Evolutionary conservation across 2,329 filamentous ascomycete species (phyloP), one percentile per base, ranked within the genome.

Genomic region (Apiospora sp.): DNA sequence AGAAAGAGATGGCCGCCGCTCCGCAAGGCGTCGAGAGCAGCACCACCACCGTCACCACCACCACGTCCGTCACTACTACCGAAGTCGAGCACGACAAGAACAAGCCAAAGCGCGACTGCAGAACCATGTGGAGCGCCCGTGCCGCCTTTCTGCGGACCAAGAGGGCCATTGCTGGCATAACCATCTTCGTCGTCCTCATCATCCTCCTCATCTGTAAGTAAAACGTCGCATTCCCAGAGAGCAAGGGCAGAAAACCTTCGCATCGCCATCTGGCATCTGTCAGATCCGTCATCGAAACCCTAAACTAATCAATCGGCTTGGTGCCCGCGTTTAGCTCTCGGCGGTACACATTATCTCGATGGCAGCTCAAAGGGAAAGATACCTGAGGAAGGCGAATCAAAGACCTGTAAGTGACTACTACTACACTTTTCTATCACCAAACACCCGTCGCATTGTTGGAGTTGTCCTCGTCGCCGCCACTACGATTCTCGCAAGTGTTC

Each of bases 91-190:
- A 49, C 27, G 54, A 61, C 16, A 61, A 61, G 30, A 61, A 61
- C 30, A 61, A 37, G 58, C 58, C 58, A n/a, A 41, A 64, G 58
- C 58, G 58, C 58, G 58, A 64, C 58, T 64, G 58, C 34, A 41
- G 34, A 64, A 64, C 58, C 58, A 71, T 69, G 44, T 71, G 68
- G 71, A 46, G 72, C 69, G 70, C 72, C 22, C 72, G 72, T 14
- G 44, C 69, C 34, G 71, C 72, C 16, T 71, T 69, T 69, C 72
- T 73, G 30, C 69, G 49, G 34, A 73, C 72, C 34, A 73, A 73
- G 51, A 67, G 69, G 46, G 69, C 72, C 24, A 68, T 73, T 27
- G 72, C 69, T 41, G 69, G 48, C 37, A 48, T 73, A 1, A 61
- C 64, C 22, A 37, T 69, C 49, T 61, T 73, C n/a, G 46, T 69